These are phyloP conservation scores for Lachancea lanzarotensis DNA, from an alignment of 805 yeast species.

Conservation along the genomic window DNA sequence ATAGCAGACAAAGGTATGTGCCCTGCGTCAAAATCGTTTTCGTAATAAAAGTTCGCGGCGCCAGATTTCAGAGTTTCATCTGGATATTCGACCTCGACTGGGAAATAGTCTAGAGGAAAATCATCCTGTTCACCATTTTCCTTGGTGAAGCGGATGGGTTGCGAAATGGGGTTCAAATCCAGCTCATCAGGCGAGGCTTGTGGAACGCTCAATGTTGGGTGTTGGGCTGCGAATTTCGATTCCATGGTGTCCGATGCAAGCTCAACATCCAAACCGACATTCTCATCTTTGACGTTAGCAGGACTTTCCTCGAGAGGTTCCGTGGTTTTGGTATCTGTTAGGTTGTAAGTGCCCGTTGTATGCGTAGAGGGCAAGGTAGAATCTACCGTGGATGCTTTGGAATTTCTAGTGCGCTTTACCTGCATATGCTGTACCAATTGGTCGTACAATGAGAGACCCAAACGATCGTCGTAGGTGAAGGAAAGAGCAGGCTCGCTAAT, in stretches of 20 bases:
- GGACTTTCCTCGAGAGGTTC: background rate
- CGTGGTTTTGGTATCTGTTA: background rate
- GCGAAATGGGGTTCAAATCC: slow-evolving; percentile 4
- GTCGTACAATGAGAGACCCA: slow-evolving; percentile 39
- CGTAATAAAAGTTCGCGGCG: slow-evolving; percentile 5
- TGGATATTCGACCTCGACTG: slow-evolving; percentile 36
- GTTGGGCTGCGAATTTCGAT: slow-evolving; percentile 14
- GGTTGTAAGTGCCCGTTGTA: background rate
- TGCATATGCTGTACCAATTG: slow-evolving; percentile 45
- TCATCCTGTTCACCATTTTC: slow-evolving; percentile 44
- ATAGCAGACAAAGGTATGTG: slow-evolving; percentile 8
- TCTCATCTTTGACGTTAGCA: slow-evolving; percentile 1
- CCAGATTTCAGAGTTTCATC: slow-evolving; percentile 10
- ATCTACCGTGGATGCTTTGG: slow-evolving; percentile 6
- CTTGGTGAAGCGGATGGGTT: slow-evolving; percentile 4
- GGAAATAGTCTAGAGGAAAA: slow-evolving; percentile 66
- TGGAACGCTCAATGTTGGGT: slow-evolving; percentile 12
- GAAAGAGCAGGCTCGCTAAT: slow-evolving; percentile 72
- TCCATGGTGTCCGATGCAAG: background rate
- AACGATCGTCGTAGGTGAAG: slow-evolving; percentile 55
- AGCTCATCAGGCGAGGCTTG: slow-evolving; percentile 3
- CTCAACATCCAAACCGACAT: background rate
- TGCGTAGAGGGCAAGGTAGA: background rate
- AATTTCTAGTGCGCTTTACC: slow-evolving; percentile 16
- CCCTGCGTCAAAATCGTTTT: slow-evolving; percentile 8